Base-by-base conservation (phyloP, 2,329 filamentous ascomycete genomes). In the Sphaerulina musiva region DNA sequence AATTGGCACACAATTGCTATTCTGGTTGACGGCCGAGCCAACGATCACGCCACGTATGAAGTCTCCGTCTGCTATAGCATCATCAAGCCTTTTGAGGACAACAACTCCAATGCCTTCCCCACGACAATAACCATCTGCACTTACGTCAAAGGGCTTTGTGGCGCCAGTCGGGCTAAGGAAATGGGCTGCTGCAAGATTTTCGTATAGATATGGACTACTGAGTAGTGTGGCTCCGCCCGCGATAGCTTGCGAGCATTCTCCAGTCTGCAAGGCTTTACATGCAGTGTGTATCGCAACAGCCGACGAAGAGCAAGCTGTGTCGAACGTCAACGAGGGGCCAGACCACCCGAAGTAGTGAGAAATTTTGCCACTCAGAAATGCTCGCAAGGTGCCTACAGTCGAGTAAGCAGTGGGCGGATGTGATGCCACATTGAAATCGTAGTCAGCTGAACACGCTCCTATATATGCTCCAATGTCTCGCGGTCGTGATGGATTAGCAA, bases 11-110 rank as follows among this genome's bases (percentile, higher is more conserved):
- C 48, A 41, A 26, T 42, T 11, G 6, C 34, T 54, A 11, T 49
- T 53, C 14, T 58, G 56, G 51, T 78, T 78, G 2, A 71, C 76
- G 2, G 56, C 61, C 1, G 70, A 65, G 3, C 63, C 69, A 4
- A 60, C 43, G 40, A 72, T 67, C 11, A 65, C 51, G 6, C 56
- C 70, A 3, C 62, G 59, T 14, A 58, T 69, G 1, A 48, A 72
- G 59, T 78, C 74, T 2, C 63, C 62, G 41, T 70, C 65, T 0
- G 63, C 64, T 6, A 65, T 29, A 2, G 70, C 70, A 51, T 71
- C 69, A 11, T 66, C 62, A 4, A 69, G 50, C 1, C 68, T 54
- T 52, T 72, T 72, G 5, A 72, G 23, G 5, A 72, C 48, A 1
- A 69, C 46, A 1, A 61, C 55, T 0, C 55, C 69, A 36, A 66